A percentile compares a stretch with the other conserved stretches of the same genome.
Conservation (phyloP, 169 alveolate species). For the Theileria orientalis region DNA sequence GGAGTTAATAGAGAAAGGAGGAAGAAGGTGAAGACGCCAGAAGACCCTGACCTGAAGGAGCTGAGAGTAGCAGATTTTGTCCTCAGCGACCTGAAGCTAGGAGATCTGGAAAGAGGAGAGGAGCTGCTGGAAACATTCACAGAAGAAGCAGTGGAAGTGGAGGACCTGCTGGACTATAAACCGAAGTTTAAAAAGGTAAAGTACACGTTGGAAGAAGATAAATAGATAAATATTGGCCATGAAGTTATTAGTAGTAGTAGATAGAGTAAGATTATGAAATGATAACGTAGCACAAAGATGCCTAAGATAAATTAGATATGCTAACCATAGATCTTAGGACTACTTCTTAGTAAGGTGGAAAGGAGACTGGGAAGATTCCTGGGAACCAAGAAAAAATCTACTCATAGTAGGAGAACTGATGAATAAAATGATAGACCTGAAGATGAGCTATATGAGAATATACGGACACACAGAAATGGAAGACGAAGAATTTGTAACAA, state of each 20-base stretch:
- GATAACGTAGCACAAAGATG: too few species aligned
- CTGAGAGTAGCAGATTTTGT: not conserved
- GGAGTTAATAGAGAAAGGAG: conserved; percentile 8
- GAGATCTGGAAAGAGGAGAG: not conserved
- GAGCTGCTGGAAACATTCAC: conserved; percentile 17
- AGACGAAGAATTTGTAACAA: conserved; percentile 51
- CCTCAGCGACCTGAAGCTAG: not conserved
- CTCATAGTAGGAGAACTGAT: conserved; percentile 64
- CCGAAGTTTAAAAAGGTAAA: conserved; percentile 50
- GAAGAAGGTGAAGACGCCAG: not conserved
- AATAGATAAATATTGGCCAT: not conserved
- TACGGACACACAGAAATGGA: conserved; percentile 68
- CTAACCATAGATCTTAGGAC: too few species aligned
- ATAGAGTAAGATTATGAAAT: too few species aligned
- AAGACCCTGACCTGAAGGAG: not conserved
- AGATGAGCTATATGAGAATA: conserved; percentile 60
- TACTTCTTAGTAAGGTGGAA: conserved; percentile 65
- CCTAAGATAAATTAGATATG: not conserved
- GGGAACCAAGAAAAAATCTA: conserved; percentile 67
- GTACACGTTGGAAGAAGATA: too few species aligned
- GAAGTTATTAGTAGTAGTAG: too few species aligned
- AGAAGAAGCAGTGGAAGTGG: conserved; percentile 70
- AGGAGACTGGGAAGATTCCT: conserved; percentile 71
- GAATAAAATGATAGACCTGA: conserved; percentile 63
- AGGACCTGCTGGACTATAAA: conserved; percentile 63